A percentile compares a stretch with the other conserved stretches of the same genome.
phyloP scores from a whole-genome alignment of 441 rosid genomes.

The Adansonia grandidieri region DNA sequence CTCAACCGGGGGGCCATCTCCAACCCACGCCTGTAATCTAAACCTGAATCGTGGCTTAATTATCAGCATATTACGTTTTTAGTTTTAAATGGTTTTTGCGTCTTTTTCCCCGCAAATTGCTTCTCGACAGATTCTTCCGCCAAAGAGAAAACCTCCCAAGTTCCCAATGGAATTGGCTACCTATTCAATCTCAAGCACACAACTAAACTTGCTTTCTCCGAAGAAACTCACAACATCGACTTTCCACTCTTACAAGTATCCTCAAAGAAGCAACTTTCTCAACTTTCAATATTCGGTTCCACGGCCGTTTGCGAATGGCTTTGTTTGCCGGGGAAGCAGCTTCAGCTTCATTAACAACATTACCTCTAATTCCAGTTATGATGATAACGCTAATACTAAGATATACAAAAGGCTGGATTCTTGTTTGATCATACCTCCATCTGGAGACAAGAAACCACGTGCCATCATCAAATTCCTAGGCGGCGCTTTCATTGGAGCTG shows the following conservation, averaged over 20 bases:
- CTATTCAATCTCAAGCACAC: constrained; percentile 22
- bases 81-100: too few relatives aligned
- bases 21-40: neutral
- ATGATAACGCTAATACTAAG: constrained; percentile 22
- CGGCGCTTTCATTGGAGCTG: constrained; percentile 90
- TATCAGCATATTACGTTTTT: constrained; percentile 23
- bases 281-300: constrained; percentile 17
- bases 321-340: constrained; percentile 37
- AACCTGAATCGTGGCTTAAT: constrained; percentile 43
- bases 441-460: constrained; percentile 55
- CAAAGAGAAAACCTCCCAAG: too few relatives aligned
- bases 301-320: constrained; percentile 41
- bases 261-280: constrained; percentile 12
- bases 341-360: constrained; percentile 4
- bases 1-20: neutral
- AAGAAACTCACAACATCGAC: neutral
- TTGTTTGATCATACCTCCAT: constrained; percentile 69
- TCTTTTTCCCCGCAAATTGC: neutral
- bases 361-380: constrained; percentile 1
- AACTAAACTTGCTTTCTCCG: neutral
- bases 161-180: constrained; percentile 32
- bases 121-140: neutral
- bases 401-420: constrained; percentile 49
- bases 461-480: constrained; percentile 87
- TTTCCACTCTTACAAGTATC: neutral